A percentile compares a stretch with the other conserved stretches of the same genome.
phyloP scores from a whole-genome alignment of 345 rosid species.

The Passiflora organensis region DNA sequence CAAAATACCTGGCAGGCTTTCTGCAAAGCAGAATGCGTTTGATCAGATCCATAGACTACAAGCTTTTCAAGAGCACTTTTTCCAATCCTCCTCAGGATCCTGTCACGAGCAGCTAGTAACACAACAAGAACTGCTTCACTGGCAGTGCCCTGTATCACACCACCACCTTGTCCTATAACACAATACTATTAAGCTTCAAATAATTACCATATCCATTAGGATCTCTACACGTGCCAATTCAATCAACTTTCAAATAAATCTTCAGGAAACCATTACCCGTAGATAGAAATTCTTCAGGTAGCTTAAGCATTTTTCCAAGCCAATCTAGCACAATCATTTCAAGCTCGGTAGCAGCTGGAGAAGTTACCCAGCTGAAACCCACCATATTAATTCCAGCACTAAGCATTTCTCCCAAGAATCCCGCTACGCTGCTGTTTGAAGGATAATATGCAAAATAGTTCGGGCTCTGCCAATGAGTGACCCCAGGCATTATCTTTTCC shows the following conservation, averaged over 20 bases:
- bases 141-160: slow-evolving; percentile 88
- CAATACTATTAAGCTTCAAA: background rate
- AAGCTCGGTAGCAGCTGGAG: slow-evolving; percentile 93
- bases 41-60: slow-evolving; percentile 80
- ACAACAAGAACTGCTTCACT: slow-evolving; percentile 91
- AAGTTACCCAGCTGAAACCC: slow-evolving; percentile 89
- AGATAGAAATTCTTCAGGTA: slow-evolving; percentile 71
- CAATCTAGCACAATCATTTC: slow-evolving; percentile 89
- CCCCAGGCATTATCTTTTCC: slow-evolving; percentile 70
- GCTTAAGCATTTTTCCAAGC: slow-evolving; percentile 70
- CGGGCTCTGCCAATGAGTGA: slow-evolving; percentile 94
- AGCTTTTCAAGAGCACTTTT: slow-evolving; percentile 62
- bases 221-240: background rate
- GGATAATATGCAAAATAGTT: slow-evolving; percentile 79
- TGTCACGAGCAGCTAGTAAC: slow-evolving; percentile 73
- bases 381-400: slow-evolving; percentile 80
- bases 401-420: slow-evolving; percentile 93
- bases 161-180: slow-evolving; percentile 73
- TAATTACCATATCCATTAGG: background rate
- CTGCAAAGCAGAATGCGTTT: slow-evolving; percentile 75
- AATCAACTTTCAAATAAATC: no score
- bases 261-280: slow-evolving; percentile 45
- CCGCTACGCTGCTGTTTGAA: slow-evolving; percentile 81
- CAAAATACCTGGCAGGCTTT: slow-evolving; percentile 80
- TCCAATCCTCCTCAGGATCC: slow-evolving; percentile 45